Base-by-base conservation (phyloP, 208 protist genomes). In the Trypanosomatidae sp. region DNA sequence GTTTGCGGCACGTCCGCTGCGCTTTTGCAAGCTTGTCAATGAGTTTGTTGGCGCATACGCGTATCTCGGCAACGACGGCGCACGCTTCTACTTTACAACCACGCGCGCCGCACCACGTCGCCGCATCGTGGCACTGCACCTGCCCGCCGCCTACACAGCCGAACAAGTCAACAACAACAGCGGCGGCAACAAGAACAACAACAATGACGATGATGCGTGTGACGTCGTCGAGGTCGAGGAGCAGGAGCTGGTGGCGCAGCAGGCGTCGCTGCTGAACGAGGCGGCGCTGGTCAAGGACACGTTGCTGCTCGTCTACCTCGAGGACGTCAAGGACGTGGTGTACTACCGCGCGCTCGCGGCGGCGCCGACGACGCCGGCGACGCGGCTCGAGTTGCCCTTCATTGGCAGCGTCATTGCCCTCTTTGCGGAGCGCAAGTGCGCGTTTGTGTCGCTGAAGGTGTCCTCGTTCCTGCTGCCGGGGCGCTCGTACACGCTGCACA, bases 311-410 rank as follows among this genome's bases (percentile, higher is more conserved):
- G 49, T 64, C 2, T 97, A 94, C 56, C 51, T 96, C 0, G 78
- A 95, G 56, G 87, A 98, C 59, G 92, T 96, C n/a, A 93, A 94
- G 71, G 68, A 93, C 46, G 76, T 91, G 1, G 6, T 96, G 13
- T 91, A 95, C 60, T 79, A 75, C 58, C 46, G 69, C 51, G 58
- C 54, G 22, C 55, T 95, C 16, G 15, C 58, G 35, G 64, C 59
- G 35, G 13, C 6, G 5, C 23, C 19, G 10, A 22, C n/a, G 7
- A 70, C 66, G 10, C 58, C 15, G 11, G 65, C 53, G 1, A 53
- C 7, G 7, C 48, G 40, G n/a, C 62, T 97, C 27, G 40, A 72
- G 20, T 50, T 82, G n/a, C 83, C 92, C 23, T n/a, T n/a, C n/a
- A 78, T 96, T 33, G 87, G 86, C 41, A 73, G 66, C 16, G 53